These are phyloP conservation scores for Candida bentonensis DNA, from an alignment of 805 yeast species.

Conservation along the genomic window DNA sequence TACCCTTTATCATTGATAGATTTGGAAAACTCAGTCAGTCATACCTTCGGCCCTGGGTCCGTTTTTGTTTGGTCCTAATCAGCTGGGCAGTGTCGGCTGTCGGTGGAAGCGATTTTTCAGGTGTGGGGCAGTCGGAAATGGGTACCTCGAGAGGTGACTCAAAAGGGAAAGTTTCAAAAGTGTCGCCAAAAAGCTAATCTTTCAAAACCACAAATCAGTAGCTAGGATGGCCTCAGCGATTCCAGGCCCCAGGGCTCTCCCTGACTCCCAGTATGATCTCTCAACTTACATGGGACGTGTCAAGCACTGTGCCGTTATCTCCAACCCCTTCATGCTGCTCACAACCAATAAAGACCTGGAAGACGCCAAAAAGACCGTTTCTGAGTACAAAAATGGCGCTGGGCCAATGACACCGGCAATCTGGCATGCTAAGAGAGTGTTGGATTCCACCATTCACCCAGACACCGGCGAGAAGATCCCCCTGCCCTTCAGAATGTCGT, in stretches of 20 bases:
- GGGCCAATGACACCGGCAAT: slow-evolving; percentile 60
- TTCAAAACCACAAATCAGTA: neutral
- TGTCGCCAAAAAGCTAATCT: slow-evolving; percentile 1
- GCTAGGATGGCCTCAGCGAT: slow-evolving; percentile 70
- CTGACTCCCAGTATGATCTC: slow-evolving; percentile 68
- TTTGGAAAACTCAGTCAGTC: neutral
- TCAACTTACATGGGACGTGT: slow-evolving; percentile 87
- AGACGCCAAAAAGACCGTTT: slow-evolving; percentile 47
- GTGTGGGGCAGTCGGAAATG: too few species aligned
- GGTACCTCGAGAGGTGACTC: too few species aligned
- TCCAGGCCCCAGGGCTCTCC: slow-evolving; percentile 68
- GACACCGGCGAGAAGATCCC: slow-evolving; percentile 90
- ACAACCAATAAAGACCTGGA: slow-evolving; percentile 52
- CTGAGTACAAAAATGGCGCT: slow-evolving; percentile 62
- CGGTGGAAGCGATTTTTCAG: too few species aligned
- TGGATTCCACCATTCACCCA: slow-evolving; percentile 92
- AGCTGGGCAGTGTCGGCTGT: too few species aligned
- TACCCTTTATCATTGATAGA: slow-evolving; percentile 24
- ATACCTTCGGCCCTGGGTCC: neutral
- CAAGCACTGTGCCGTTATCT: slow-evolving; percentile 80
- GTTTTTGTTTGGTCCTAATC: slow-evolving; percentile 2
- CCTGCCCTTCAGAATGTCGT: slow-evolving; percentile 93
- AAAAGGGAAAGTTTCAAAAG: neutral
- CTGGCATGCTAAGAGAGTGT: slow-evolving; percentile 76
- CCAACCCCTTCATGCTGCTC: slow-evolving; percentile 80